These are phyloP conservation scores for Heliamphora exappendiculata DNA, from an alignment of 148 eudicot species.

Conservation along the genomic window DNA sequence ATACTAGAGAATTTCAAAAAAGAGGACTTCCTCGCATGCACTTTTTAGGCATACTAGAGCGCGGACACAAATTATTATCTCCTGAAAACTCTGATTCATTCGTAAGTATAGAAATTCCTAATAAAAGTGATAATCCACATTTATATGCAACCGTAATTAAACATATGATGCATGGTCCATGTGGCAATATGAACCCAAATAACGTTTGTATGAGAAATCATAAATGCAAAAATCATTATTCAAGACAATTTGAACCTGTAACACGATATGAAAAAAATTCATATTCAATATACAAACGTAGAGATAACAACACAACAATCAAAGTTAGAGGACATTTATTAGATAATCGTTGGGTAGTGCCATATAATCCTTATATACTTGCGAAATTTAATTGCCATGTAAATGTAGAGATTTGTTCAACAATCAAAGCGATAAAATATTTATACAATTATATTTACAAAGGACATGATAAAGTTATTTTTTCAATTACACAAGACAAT, in stretches of 20 bases:
- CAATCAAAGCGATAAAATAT: background rate
- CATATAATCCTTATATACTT: background rate
- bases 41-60: constrained; percentile 4
- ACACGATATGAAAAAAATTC: background rate
- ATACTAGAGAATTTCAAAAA: constrained; percentile 26
- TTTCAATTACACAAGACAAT: background rate
- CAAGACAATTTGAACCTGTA: no score
- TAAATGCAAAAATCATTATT: constrained; percentile 3
- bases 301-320: no score
- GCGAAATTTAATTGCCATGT: background rate
- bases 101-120: constrained; percentile 12
- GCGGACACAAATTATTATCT: background rate
- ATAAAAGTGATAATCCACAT: background rate
- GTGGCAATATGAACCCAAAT: background rate
- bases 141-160: background rate
- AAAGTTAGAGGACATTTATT: no score
- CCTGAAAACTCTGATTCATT: constrained; percentile 7
- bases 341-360: background rate
- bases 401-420: background rate
- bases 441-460: background rate
- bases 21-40: constrained; percentile 20
- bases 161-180: background rate
- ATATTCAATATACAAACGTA: no score
- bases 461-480: background rate
- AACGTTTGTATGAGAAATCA: background rate